phyloP scores from a whole-genome alignment of 768 basidiomycete genomes.

The Pluteus cervinus region DNA sequence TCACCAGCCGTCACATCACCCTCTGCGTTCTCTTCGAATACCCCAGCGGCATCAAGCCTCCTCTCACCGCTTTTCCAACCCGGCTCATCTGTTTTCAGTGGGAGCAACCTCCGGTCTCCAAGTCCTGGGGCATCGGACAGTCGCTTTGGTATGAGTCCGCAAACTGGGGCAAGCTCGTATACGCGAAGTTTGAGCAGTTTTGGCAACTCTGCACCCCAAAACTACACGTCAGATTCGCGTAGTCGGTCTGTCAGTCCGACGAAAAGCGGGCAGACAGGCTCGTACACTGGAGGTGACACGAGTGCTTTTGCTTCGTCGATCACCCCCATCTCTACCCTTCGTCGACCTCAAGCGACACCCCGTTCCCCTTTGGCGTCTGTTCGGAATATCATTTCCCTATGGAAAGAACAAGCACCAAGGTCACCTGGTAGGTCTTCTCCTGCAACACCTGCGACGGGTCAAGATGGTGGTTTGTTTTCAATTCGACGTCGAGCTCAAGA shows the following conservation, averaged over 20 bases:
- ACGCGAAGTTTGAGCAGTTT: conserved; percentile 32
- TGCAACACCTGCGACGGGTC: conserved; percentile 31
- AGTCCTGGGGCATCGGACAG: conserved; percentile 11
- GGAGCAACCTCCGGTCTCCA: conserved; percentile 5
- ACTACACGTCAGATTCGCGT: conserved; percentile 23
- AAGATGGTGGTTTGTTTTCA: conserved; percentile 42
- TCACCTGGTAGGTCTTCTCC: conserved; percentile 27
- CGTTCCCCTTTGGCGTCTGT: conserved; percentile 70
- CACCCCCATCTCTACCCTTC: conserved; percentile 49
- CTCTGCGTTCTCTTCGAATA: conserved; percentile 29
- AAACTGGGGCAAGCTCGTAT: conserved; percentile 21
- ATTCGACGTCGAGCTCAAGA: conserved; percentile 38
- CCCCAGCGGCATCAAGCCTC: conserved; percentile 14
- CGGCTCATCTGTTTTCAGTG: conserved; percentile 7
- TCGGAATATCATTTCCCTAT: conserved; percentile 71
- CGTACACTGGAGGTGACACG: conserved; percentile 21
- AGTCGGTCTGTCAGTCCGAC: conserved; percentile 21
- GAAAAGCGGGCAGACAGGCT: conserved; percentile 21
- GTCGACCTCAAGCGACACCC: conserved; percentile 59
- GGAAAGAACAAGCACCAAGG: conserved; percentile 78
- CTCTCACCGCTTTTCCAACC: conserved; percentile 13
- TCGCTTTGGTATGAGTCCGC: conserved; percentile 19
- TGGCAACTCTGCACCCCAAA: conserved; percentile 35
- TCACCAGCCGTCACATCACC: conserved; percentile 26
- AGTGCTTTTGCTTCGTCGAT: conserved; percentile 35